These are phyloP conservation scores for Polyporus tsugae DNA, from an alignment of 1,284 basidiomycete species.

Conservation along the genomic window DNA sequence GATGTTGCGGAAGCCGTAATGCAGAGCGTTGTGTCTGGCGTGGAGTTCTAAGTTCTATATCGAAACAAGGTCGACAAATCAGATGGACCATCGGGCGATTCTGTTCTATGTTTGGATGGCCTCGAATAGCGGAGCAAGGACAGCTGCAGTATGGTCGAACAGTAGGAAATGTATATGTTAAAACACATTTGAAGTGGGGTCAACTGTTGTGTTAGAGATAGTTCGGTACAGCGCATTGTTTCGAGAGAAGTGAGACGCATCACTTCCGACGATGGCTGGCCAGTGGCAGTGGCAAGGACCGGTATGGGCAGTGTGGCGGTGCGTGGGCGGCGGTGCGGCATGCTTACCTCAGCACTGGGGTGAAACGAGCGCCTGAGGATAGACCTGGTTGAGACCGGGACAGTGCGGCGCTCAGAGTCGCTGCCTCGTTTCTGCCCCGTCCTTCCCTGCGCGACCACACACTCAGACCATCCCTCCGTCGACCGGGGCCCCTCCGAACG, in stretches of 20 bases:
- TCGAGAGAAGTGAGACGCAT: too few relatives aligned
- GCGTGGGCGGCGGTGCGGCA: not conserved
- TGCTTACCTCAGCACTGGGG: not conserved
- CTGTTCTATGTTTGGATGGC: not conserved
- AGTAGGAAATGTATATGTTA: too few relatives aligned
- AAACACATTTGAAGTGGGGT: not conserved
- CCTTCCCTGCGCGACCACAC: conserved; percentile 20
- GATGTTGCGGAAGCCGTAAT: conserved; percentile 59
- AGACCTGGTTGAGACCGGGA: not conserved
- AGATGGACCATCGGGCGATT: not conserved
- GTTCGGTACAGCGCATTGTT: too few relatives aligned
- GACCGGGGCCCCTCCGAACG: conserved; percentile 17
- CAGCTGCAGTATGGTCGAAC: too few relatives aligned
- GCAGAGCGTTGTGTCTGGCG: conserved; percentile 38
- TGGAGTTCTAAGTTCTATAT: conserved; percentile 34
- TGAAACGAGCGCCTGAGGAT: not conserved
- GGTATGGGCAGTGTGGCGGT: not conserved
- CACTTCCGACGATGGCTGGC: too few relatives aligned
- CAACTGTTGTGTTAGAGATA: not conserved
- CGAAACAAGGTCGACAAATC: not conserved
- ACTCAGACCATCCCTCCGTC: conserved; percentile 1
- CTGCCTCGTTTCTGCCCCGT: conserved; percentile 30
- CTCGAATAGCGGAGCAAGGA: not conserved
- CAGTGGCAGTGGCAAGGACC: too few relatives aligned
- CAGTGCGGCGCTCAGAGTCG: not conserved